Conservation (phyloP, 768 basidiomycete species). For the Clathrus columnatus region DNA sequence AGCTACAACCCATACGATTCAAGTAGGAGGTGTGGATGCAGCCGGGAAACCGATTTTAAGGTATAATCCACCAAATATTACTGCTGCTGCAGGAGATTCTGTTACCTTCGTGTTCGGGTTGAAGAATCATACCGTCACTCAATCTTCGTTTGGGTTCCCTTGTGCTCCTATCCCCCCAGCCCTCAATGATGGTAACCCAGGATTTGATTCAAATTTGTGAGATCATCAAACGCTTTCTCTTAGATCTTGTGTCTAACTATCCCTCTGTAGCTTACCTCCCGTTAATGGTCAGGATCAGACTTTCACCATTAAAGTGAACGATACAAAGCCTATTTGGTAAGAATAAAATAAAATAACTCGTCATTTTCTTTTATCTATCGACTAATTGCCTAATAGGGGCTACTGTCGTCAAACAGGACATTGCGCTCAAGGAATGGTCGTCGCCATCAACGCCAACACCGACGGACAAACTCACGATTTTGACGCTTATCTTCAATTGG, state of each 20-base stretch:
- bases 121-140: constrained; percentile 63
- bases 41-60: constrained; percentile 11
- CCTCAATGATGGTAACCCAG: constrained; percentile 26
- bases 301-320: constrained; percentile 48
- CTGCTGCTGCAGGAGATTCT: constrained; percentile 28
- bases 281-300: constrained; percentile 37
- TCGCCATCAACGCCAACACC: neutral
- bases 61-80: constrained; percentile 27
- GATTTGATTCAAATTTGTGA: constrained; percentile 54
- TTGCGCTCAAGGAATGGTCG: neutral
- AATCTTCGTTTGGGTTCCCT: constrained; percentile 52
- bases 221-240: constrained; percentile 13
- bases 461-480: neutral
- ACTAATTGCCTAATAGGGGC: neutral
- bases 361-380: neutral
- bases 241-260: neutral
- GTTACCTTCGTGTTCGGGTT: constrained; percentile 31
- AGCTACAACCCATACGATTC: constrained; percentile 21
- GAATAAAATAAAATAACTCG: neutral
- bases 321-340: constrained; percentile 34
- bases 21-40: neutral
- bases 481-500: neutral
- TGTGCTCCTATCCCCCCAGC: constrained; percentile 35
- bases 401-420: neutral
- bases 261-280: constrained; percentile 29